Evolutionary conservation across 306 rosid species (phyloP).

Genomic region (Trifolium dubium): DNA sequence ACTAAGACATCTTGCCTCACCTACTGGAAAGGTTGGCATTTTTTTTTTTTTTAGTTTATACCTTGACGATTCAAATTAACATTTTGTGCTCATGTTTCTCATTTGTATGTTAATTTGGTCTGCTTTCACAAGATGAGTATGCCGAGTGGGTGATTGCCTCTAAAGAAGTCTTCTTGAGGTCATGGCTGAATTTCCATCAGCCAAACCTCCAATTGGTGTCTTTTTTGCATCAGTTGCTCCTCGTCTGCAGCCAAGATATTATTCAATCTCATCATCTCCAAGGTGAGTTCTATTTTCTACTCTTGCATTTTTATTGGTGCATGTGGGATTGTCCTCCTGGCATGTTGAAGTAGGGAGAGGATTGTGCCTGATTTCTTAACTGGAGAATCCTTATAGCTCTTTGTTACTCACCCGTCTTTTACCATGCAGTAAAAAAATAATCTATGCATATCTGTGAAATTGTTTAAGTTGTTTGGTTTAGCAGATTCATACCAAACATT

Average conservation of each 20-base stretch:
- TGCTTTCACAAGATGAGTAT: slow-evolving; percentile 79
- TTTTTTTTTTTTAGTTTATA: slow-evolving; percentile 20
- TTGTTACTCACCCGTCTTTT: slow-evolving; percentile 16
- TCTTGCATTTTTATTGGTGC: slow-evolving; percentile 24
- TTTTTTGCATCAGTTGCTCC: slow-evolving; percentile 94
- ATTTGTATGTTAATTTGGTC: slow-evolving; percentile 37
- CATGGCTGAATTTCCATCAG: slow-evolving; percentile 88
- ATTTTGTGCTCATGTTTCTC: slow-evolving; percentile 36
- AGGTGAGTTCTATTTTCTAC: slow-evolving; percentile 50
- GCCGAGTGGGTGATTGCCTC: slow-evolving; percentile 78
- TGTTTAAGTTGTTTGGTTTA: background rate
- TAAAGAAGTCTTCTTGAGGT: slow-evolving; percentile 96
- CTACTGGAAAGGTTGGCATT: slow-evolving; percentile 84
- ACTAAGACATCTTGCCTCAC: slow-evolving; percentile 88
- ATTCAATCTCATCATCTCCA: slow-evolving; percentile 96
- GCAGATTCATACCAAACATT: background rate
- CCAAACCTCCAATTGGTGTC: slow-evolving; percentile 90
- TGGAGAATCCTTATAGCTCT: slow-evolving; percentile 23
- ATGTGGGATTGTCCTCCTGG: background rate
- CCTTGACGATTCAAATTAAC: background rate
- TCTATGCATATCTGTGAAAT: slow-evolving; percentile 11
- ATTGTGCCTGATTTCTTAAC: slow-evolving; percentile 28
- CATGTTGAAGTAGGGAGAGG: slow-evolving; percentile 21
- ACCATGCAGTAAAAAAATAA: slow-evolving; percentile 1
- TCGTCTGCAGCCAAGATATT: slow-evolving; percentile 91